These are phyloP conservation scores for Penicillium maclennaniae DNA, from an alignment of 495 filamentous ascomycete species.

Conservation along the genomic window DNA sequence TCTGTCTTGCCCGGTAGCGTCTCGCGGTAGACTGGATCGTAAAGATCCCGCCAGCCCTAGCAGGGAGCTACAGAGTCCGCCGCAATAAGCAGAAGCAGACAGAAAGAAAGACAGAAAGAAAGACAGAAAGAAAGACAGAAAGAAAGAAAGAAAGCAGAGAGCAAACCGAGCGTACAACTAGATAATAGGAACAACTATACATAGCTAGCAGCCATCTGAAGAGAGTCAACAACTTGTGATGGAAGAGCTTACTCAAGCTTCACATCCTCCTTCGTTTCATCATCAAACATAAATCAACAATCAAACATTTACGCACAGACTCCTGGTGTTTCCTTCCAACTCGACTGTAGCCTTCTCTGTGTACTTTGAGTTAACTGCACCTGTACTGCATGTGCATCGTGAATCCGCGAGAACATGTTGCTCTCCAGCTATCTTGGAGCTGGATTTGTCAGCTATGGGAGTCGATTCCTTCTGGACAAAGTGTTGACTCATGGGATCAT, in stretches of 20 bases:
- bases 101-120: neutral
- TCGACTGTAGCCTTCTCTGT: neutral
- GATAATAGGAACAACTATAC: neutral
- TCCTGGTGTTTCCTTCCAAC: conserved; percentile 2
- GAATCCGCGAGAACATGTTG: neutral
- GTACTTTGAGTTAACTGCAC: conserved; percentile 1
- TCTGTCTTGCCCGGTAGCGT: neutral
- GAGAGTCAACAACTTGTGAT: conserved; percentile 1
- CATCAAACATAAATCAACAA: neutral
- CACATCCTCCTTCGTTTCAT: conserved; percentile 5
- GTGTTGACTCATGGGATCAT: conserved; percentile 5
- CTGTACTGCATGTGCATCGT: neutral
- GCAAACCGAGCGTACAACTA: neutral
- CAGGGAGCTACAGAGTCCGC: neutral
- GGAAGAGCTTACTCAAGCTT: neutral
- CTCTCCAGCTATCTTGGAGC: conserved; percentile 2
- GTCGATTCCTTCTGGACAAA: neutral
- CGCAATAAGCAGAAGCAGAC: neutral
- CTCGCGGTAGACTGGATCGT: neutral
- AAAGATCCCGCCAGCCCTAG: neutral
- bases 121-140: too few species aligned
- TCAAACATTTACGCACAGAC: conserved; percentile 1
- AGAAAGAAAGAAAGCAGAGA: too few species aligned
- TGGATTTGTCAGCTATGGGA: neutral
- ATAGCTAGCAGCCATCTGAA: conserved; percentile 3